Evolutionary conservation across 2,329 filamentous ascomycete genomes (phyloP).

Genomic region (Hymenoscyphus infarciens): DNA sequence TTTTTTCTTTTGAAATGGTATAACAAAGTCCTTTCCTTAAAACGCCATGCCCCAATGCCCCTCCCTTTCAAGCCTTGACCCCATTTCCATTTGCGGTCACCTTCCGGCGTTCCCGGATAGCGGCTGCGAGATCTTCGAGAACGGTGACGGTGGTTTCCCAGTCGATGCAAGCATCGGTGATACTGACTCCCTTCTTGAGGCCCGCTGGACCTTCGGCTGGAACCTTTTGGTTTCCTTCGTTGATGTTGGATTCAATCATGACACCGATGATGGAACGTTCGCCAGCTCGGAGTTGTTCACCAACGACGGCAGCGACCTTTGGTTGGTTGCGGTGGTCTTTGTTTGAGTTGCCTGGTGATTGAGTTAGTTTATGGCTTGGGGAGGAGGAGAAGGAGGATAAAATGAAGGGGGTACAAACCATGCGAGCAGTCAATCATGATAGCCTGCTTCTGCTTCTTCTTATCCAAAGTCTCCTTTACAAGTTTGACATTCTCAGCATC

Average conservation of each 20-base stretch:
- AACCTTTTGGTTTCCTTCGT: constrained; percentile 87
- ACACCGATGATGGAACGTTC: constrained; percentile 89
- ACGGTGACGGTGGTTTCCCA: constrained; percentile 83
- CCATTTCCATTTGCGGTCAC: constrained; percentile 9
- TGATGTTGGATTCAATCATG: constrained; percentile 98
- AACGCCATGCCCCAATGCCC: neutral
- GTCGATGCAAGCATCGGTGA: constrained; percentile 93
- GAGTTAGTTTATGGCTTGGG: neutral
- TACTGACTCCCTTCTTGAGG: constrained; percentile 86
- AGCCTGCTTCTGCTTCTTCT: constrained; percentile 81
- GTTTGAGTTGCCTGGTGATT: constrained; percentile 75
- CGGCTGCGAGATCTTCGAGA: constrained; percentile 80
- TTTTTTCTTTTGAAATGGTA: neutral
- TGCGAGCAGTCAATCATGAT: constrained; percentile 99
- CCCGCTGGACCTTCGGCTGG: constrained; percentile 73
- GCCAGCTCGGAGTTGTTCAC: constrained; percentile 81
- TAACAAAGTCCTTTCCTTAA: neutral
- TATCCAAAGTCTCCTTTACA: constrained; percentile 72
- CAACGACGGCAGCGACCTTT: constrained; percentile 77
- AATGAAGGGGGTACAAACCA: constrained; percentile 49
- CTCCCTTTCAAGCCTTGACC: neutral
- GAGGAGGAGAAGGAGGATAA: neutral
- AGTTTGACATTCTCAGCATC: constrained; percentile 78
- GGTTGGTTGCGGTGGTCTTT: constrained; percentile 98
- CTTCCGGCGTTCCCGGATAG: constrained; percentile 69